These are phyloP conservation scores for Penicillium fuscoglaucum DNA, from an alignment of 2,329 filamentous ascomycete species.

Conservation along the genomic window DNA sequence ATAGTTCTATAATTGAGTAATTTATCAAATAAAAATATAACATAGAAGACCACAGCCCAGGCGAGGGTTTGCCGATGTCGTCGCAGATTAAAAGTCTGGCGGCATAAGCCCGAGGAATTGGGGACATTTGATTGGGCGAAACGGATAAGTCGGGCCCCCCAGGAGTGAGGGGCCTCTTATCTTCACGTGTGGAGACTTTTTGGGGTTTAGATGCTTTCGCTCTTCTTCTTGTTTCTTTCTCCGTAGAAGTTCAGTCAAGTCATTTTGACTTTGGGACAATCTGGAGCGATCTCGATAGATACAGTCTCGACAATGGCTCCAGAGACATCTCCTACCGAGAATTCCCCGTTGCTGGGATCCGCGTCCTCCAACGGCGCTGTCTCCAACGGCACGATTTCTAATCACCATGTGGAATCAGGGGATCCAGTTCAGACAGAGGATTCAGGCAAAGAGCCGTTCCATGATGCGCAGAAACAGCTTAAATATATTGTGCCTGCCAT, in stretches of 20 bases:
- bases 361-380: constrained; percentile 29
- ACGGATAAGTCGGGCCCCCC: constrained; percentile 7
- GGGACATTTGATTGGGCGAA: constrained; percentile 1
- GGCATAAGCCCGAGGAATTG: neutral
- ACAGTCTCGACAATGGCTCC: constrained; percentile 25
- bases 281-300: neutral
- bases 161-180: neutral
- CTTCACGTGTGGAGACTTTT: constrained; percentile 1
- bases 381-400: constrained; percentile 27
- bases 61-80: neutral
- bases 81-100: neutral
- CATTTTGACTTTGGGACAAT: neutral
- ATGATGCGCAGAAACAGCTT: constrained; percentile 53
- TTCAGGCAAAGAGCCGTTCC: constrained; percentile 34
- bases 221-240: neutral
- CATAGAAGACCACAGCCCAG: neutral
- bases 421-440: constrained; percentile 13
- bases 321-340: constrained; percentile 38
- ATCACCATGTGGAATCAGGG: constrained; percentile 26
- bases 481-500: constrained; percentile 62
- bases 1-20: neutral
- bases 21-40: neutral
- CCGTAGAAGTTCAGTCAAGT: neutral
- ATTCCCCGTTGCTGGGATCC: constrained; percentile 48
- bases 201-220: neutral